These are phyloP conservation scores for Sporothrix variecibatus DNA, from an alignment of 2,329 filamentous ascomycete species.

Conservation along the genomic window DNA sequence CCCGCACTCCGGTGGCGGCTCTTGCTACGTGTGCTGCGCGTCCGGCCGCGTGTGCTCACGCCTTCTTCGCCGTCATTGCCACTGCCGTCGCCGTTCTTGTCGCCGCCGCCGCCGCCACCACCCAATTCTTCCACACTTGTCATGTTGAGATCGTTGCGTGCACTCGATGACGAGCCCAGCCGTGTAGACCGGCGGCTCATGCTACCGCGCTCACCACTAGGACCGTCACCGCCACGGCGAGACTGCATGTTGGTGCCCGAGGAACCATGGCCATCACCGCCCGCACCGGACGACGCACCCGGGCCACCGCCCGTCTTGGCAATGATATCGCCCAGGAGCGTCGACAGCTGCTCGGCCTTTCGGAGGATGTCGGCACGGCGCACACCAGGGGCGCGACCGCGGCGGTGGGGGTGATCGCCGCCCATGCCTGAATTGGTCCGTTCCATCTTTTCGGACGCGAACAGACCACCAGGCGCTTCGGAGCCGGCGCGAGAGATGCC, in stretches of 20 bases:
- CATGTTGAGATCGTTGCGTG: slow-evolving; percentile 41
- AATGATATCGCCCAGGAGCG: slow-evolving; percentile 51
- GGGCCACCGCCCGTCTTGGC: slow-evolving; percentile 41
- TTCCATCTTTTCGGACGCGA: slow-evolving; percentile 41
- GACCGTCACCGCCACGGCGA: slow-evolving; percentile 23
- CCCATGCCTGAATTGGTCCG: slow-evolving; percentile 40
- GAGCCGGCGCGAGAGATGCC: slow-evolving; percentile 30
- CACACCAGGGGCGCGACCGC: slow-evolving; percentile 49
- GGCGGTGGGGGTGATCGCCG: slow-evolving; percentile 39
- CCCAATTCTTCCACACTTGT: slow-evolving; percentile 40
- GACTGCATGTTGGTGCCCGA: slow-evolving; percentile 8
- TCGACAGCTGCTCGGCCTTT: slow-evolving; percentile 61
- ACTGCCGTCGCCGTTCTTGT: slow-evolving; percentile 45
- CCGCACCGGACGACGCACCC: slow-evolving; percentile 11
- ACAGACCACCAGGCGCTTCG: slow-evolving; percentile 30
- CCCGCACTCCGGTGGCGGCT: slow-evolving; percentile 30
- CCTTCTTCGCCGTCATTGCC: slow-evolving; percentile 41
- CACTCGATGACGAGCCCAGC: slow-evolving; percentile 55
- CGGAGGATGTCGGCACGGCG: slow-evolving; percentile 60
- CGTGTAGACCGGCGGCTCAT: slow-evolving; percentile 41
- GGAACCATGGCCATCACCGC: slow-evolving; percentile 5
- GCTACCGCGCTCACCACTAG: neutral
- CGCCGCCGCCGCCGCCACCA: slow-evolving; percentile 29
- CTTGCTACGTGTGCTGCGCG: slow-evolving; percentile 35
- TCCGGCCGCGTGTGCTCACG: slow-evolving; percentile 39